These are phyloP conservation scores for Solanum lignicaule DNA, from an alignment of 257 asterid genomes.

Conservation along the genomic window DNA sequence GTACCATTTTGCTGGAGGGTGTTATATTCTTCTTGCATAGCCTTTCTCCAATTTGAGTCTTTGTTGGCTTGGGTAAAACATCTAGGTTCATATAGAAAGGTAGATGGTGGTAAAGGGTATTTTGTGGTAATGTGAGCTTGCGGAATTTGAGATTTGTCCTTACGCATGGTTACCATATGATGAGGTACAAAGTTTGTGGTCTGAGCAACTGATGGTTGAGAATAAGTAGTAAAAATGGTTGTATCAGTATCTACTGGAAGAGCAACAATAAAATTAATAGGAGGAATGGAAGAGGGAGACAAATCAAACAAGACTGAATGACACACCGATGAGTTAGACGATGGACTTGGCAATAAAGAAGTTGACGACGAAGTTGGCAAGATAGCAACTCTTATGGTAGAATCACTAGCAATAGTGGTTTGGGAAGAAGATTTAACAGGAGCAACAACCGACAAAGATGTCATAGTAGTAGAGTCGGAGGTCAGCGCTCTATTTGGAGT, in stretches of 20 bases:
- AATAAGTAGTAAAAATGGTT: background rate
- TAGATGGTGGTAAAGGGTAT: background rate
- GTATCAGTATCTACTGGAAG: background rate
- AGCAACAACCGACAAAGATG: background rate
- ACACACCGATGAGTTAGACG: background rate
- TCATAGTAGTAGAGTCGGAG: background rate
- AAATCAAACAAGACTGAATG: background rate
- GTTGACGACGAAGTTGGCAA: background rate
- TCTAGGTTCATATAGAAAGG: background rate
- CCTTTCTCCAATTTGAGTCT: background rate
- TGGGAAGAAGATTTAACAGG: background rate
- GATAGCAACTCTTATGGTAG: background rate
- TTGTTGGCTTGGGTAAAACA: background rate
- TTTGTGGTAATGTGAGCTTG: background rate
- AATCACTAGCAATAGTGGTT: background rate
- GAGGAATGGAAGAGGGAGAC: background rate
- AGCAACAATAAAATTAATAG: too few relatives aligned
- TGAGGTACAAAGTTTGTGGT: background rate
- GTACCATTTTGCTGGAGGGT: background rate
- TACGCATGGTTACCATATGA: background rate
- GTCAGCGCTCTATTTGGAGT: background rate
- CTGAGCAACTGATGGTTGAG: background rate
- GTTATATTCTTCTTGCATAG: background rate
- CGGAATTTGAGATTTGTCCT: background rate
- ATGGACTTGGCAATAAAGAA: background rate